A percentile compares a stretch with the other conserved stretches of the same genome.
phyloP scores from a whole-genome alignment of 768 basidiomycete genomes.

The Vararia minispora region DNA sequence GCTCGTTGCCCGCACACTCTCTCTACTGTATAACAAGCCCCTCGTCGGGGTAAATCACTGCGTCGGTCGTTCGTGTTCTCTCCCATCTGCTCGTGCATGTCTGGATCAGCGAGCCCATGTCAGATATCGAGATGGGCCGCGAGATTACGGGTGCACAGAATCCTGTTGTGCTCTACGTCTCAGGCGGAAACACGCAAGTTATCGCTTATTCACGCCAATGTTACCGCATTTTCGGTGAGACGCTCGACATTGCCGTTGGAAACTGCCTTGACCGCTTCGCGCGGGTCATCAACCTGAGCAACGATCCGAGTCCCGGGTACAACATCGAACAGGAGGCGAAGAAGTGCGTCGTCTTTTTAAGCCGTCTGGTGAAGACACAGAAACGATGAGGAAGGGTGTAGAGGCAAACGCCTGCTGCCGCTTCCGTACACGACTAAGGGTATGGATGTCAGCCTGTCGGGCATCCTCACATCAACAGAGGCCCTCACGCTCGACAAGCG shows the following conservation, averaged over 20 bases:
- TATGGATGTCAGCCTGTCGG: conserved; percentile 97
- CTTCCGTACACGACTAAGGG: conserved; percentile 96
- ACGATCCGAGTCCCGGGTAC: conserved; percentile 93
- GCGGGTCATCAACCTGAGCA: conserved; percentile 84
- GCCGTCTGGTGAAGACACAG: too few species aligned
- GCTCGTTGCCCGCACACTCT: conserved; percentile 83
- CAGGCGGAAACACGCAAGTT: conserved; percentile 97
- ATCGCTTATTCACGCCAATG: conserved; percentile 97
- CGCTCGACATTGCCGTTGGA: conserved; percentile 97
- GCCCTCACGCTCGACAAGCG: conserved; percentile 80
- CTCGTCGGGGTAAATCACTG: conserved; percentile 99
- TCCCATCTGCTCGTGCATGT: background rate
- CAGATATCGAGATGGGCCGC: conserved; percentile 99
- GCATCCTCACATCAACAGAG: conserved; percentile 81
- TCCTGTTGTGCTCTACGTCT: conserved; percentile 95
- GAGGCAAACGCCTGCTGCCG: conserved; percentile 72
- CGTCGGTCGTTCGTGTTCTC: conserved; percentile 69
- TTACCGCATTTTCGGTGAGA: conserved; percentile 98
- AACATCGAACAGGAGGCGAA: conserved; percentile 97
- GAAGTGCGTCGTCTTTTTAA: conserved; percentile 44
- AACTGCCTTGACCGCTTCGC: conserved; percentile 98
- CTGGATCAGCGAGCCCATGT: background rate
- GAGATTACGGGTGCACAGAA: conserved; percentile 90
- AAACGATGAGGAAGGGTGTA: too few species aligned
- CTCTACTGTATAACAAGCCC: conserved; percentile 81